A percentile compares a stretch with the other conserved stretches of the same genome.
Conservation (phyloP, 371 early-diverging fungal species). For the Syncephalis plumigaleata region DNA sequence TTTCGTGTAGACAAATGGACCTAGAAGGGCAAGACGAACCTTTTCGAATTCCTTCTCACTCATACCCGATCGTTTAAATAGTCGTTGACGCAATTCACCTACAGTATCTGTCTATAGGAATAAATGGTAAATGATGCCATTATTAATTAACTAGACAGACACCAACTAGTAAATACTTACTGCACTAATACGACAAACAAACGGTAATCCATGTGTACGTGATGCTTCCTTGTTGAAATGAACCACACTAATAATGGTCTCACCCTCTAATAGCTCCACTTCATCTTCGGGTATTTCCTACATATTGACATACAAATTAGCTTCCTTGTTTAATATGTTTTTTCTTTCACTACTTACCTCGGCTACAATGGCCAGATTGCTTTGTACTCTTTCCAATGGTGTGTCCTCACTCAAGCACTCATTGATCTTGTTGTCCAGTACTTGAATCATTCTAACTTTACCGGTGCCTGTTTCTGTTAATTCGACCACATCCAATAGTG, state of each 20-base stretch:
- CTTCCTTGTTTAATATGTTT: conserved; percentile 5
- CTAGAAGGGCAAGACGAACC: conserved; percentile 38
- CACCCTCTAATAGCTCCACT: conserved; percentile 18
- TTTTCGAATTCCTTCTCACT: conserved; percentile 77
- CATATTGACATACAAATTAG: conserved; percentile 3
- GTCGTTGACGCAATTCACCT: conserved; percentile 42
- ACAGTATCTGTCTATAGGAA: conserved; percentile 41
- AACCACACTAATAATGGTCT: conserved; percentile 33
- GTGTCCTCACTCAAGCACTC: conserved; percentile 18
- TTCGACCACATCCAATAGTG: conserved; percentile 27
- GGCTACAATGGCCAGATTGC: conserved; percentile 11
- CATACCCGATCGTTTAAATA: conserved; percentile 54
- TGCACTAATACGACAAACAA: conserved; percentile 43
- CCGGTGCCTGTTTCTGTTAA: conserved; percentile 11
- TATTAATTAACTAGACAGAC: background rate
- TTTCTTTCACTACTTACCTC: conserved; percentile 4
- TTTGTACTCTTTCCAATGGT: conserved; percentile 14
- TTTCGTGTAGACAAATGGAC: conserved; percentile 6
- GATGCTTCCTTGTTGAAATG: conserved; percentile 51
- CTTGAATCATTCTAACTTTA: conserved; percentile 22
- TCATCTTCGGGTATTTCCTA: conserved; percentile 51
- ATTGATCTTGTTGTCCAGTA: conserved; percentile 16
- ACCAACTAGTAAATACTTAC: conserved; percentile 12
- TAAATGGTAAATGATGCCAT: background rate
- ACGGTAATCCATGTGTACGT: conserved; percentile 69